Evolutionary conservation across 352 stramenopile species (phyloP), one percentile per base, ranked within the genome.

Genomic region (Phytophthora pini): DNA sequence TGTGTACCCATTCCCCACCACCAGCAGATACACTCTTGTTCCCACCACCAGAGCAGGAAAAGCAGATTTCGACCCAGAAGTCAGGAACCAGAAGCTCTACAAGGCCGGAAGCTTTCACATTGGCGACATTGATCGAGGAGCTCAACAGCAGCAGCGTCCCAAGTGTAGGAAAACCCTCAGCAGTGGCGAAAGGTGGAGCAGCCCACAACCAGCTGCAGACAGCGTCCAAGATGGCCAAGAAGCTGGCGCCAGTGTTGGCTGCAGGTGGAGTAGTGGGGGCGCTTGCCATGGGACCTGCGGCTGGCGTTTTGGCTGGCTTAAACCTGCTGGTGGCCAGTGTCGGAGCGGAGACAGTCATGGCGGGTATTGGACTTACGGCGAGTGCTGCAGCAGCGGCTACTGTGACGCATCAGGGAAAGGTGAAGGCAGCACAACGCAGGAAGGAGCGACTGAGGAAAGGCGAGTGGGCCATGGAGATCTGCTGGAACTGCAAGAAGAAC

Each of bases 391-490:
- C 82, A 10, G 79, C 82, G 1, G 82, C 79, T 0, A 88, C 79
- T 6, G 79, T 80, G 2, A 76, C 82, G 5, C 77, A 79, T 31
- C 76, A 87, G 46, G 76, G 68, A 24, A 87, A 85, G 54, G 38
- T 83, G 38, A 80, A 76, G 29, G 72, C 77, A 4, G 65, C 68
- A 0, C 70, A 79, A 50, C 60, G 70, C 1, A 61, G 55, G 17
- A 66, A 79, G 10, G 79, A 91, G 47, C 49, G 71, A 40, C 38
- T 87, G 34, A 68, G 80, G 40, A 79, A 74, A 4, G 80, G 79
- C 1, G 76, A 80, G 34, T 91, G 82, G 82, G 82, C 82, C 3
- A 91, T 87, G 72, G 63, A 87, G 51, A 86, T 91, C 29, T 91
- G 82, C 67, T 89, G 82, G 79, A 73, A 80, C 22, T 84, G 79